Base-by-base conservation (phyloP, 2,329 filamentous ascomycete species). In the Alternaria atra region DNA sequence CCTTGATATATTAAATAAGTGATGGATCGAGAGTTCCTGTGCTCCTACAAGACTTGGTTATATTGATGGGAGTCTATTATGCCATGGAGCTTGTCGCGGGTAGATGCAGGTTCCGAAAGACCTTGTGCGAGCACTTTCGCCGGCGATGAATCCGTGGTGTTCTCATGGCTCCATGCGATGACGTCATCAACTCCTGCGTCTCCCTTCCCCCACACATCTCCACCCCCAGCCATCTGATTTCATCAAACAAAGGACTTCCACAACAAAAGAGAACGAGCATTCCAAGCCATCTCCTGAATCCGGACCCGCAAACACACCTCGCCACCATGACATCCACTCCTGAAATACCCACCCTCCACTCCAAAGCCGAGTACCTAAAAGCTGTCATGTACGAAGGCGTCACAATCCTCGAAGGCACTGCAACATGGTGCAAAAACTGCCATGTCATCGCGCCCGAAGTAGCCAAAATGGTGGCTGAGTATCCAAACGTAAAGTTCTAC, bases 321-420 rank as follows among this genome's bases (percentile, higher is more conserved):
- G 13, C 12, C 20, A 7, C n/a, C 37, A 40, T 40, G 39, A 2
- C 15, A 25, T 54, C 59, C 12, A 39, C 52, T 30, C 60, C 40
- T 23, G 47, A 34, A 10, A 71, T 75, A 29, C 70, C 70, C 8
- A 60, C 60, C 43, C 67, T 74, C 54, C 62, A 66, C 55, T 66
- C 65, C 55, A 72, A 69, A 67, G 55, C 68, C 30, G 70, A 70
- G 29, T 74, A 75, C 61, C 69, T 73, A 23, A 68, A 67, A 60
- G 73, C 72, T 34, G 66, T 75, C 32, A 71, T 66, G 65, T 69
- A 74, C 61, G 65, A 68, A 63, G 73, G 73, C 54, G 67, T 75
- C 17, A 74, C 72, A 12, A 64, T 76, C 60, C 70, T 75, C 57
- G 67, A 76, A 55, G 71, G 68, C 62, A 74, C 72, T 40, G 71